Conservation (phyloP, 768 basidiomycete genomes). For the Boletales sp. region DNA sequence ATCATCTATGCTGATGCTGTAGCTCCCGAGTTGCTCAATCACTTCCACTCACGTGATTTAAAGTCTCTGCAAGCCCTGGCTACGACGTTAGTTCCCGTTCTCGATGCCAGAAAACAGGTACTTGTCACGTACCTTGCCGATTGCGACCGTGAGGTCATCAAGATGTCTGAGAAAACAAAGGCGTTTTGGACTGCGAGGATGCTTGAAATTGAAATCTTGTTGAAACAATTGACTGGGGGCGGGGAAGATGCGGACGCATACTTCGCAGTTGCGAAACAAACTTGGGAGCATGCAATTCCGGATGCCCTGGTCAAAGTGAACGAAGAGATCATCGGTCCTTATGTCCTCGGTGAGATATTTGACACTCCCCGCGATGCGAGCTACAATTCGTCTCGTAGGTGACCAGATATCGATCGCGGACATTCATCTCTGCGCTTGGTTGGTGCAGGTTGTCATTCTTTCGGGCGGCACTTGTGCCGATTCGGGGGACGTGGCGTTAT, state of each 20-base stretch:
- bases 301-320: conserved; percentile 45
- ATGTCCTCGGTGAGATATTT: conserved; percentile 53
- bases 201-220: conserved; percentile 38
- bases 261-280: conserved; percentile 44
- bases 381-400: conserved; percentile 40
- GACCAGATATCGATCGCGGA: conserved; percentile 83
- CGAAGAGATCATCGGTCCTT: conserved; percentile 62
- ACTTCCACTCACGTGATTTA: conserved; percentile 56
- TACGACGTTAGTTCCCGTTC: conserved; percentile 34
- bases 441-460: conserved; percentile 56
- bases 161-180: conserved; percentile 60
- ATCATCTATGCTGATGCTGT: conserved; percentile 61
- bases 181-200: conserved; percentile 59
- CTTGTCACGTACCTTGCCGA: conserved; percentile 51
- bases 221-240: conserved; percentile 45
- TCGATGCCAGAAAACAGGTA: conserved; percentile 47
- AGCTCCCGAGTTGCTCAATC: conserved; percentile 58
- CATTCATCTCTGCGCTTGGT: conserved; percentile 76
- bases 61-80: conserved; percentile 50
- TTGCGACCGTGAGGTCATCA: conserved; percentile 43
- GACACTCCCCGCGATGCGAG: background rate
- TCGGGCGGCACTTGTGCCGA: conserved; percentile 51
- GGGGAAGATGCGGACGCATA: conserved; percentile 45
- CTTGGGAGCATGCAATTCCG: conserved; percentile 52
- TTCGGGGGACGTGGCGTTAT: conserved; percentile 48